phyloP scores from a whole-genome alignment of 139 green algal species.

The Picochlorum sp. region DNA sequence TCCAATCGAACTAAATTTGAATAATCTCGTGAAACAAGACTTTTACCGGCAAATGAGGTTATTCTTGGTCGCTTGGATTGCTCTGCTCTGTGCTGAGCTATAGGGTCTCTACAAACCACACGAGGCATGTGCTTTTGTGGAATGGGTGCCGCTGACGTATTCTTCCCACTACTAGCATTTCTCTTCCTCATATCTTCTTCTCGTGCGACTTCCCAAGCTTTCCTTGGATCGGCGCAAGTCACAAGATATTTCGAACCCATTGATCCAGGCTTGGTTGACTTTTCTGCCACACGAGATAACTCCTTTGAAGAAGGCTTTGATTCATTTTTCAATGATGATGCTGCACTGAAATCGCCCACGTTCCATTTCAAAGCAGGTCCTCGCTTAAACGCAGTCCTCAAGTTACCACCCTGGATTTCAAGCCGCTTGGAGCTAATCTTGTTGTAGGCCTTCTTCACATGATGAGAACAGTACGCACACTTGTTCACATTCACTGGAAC shows the following conservation, averaged over 20 bases:
- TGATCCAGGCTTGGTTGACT: constrained; percentile 9
- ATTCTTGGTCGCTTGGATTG: not conserved
- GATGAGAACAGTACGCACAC: constrained; percentile 40
- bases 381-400: constrained; percentile 24
- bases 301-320: not conserved
- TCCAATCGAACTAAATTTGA: too few species aligned
- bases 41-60: constrained; percentile 2
- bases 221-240: constrained; percentile 20
- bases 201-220: not conserved
- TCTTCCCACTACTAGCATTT: not conserved
- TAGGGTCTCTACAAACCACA: not conserved
- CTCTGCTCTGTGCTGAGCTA: not conserved
- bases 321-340: not conserved
- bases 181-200: constrained; percentile 5
- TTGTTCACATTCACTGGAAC: constrained; percentile 34
- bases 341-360: constrained; percentile 14
- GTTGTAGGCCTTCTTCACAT: constrained; percentile 35
- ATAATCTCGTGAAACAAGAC: not conserved
- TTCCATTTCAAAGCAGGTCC: constrained; percentile 16
- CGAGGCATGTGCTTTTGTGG: not conserved
- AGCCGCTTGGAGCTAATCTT: constrained; percentile 13
- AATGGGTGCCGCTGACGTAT: not conserved
- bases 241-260: constrained; percentile 16
- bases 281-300: constrained; percentile 10
- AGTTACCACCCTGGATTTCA: constrained; percentile 22